phyloP scores from a whole-genome alignment of 345 rosid genomes.

The Ceriops tagal region DNA sequence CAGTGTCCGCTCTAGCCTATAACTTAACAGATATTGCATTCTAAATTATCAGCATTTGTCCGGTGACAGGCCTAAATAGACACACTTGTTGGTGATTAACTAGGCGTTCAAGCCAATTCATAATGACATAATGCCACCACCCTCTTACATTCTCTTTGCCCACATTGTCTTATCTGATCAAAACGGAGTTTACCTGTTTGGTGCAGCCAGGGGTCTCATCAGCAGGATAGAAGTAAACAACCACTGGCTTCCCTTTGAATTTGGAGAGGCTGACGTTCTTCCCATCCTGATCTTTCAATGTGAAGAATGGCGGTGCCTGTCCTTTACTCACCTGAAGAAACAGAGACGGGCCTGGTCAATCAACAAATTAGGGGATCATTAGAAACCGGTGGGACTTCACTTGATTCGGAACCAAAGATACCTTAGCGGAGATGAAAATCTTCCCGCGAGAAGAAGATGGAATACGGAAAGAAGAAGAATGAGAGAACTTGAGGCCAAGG shows the following conservation, averaged over 20 bases:
- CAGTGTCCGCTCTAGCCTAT: constrained; percentile 10
- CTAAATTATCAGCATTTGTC: neutral
- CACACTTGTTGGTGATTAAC: no score
- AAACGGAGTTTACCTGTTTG: constrained; percentile 54
- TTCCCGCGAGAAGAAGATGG: constrained; percentile 36
- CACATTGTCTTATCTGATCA: neutral
- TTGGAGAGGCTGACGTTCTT: constrained; percentile 61
- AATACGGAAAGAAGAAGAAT: constrained; percentile 31
- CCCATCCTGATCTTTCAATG: constrained; percentile 90
- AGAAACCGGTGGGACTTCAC: neutral
- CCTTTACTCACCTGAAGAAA: constrained; percentile 66
- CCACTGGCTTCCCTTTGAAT: constrained; percentile 93
- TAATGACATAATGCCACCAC: neutral
- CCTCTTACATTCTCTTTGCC: no score
- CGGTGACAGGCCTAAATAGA: no score
- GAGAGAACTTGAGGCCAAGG: constrained; percentile 54
- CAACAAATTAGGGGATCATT: neutral
- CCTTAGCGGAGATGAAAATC: constrained; percentile 64
- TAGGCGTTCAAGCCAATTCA: neutral
- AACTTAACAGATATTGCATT: neutral
- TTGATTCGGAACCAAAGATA: constrained; percentile 39
- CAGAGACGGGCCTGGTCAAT: constrained; percentile 2
- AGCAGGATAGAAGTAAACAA: constrained; percentile 91
- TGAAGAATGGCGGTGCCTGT: constrained; percentile 68
- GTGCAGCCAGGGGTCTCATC: constrained; percentile 97